These are phyloP conservation scores for Saksenaea vasiformis DNA, from an alignment of 371 early-diverging fungal genomes.

Conservation along the genomic window DNA sequence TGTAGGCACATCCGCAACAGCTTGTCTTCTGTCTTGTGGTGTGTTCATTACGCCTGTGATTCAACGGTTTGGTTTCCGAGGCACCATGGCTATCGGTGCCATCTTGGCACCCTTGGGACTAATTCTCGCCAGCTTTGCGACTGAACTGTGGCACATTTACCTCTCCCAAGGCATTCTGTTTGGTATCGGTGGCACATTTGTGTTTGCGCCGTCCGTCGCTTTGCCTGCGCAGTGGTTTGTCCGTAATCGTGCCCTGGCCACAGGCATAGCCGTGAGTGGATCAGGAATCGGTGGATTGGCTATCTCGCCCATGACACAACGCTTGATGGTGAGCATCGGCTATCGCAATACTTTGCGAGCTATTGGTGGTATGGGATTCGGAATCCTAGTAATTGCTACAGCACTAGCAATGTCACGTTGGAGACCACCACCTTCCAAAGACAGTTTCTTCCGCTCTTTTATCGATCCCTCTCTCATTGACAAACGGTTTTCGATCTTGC, in stretches of 20 bases:
- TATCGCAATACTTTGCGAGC: conserved; percentile 57
- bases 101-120: conserved; percentile 25
- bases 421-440: conserved; percentile 22
- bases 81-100: conserved; percentile 53
- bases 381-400: conserved; percentile 39
- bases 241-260: conserved; percentile 42
- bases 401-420: conserved; percentile 35
- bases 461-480: neutral
- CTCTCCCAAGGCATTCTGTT: conserved; percentile 37
- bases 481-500: neutral
- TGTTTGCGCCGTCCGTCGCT: conserved; percentile 40
- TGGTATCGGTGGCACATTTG: conserved; percentile 39
- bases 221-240: conserved; percentile 51
- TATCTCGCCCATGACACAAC: conserved; percentile 60
- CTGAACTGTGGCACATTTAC: conserved; percentile 44
- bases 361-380: conserved; percentile 38
- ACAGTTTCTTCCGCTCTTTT: neutral
- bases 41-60: conserved; percentile 55
- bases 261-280: conserved; percentile 21
- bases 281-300: conserved; percentile 10
- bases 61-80: conserved; percentile 48
- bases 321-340: conserved; percentile 52
- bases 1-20: conserved; percentile 19
- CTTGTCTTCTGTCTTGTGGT: conserved; percentile 9
- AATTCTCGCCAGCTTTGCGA: conserved; percentile 45